These are phyloP conservation scores for Skeletonema grethae DNA, from an alignment of 108 stramenopile species.

Conservation along the genomic window DNA sequence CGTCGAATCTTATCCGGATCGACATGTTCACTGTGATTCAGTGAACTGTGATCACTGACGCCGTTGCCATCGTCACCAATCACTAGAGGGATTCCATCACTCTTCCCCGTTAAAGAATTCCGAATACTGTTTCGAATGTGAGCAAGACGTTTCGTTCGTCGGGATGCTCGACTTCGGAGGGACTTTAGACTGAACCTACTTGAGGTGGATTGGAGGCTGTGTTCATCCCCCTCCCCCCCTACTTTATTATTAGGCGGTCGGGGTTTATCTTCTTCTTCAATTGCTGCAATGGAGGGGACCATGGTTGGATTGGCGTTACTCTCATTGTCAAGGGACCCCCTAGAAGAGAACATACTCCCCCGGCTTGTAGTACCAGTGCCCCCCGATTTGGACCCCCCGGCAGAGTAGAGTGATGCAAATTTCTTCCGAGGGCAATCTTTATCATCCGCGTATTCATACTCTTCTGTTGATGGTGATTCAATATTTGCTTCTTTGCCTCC, in stretches of 20 bases:
- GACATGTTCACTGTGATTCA: not conserved
- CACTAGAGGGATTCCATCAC: not conserved
- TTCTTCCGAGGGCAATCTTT: not conserved
- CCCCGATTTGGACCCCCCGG: not conserved
- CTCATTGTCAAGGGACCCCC: not conserved
- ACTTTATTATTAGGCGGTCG: not conserved
- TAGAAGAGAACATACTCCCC: not conserved
- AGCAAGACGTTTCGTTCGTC: not conserved
- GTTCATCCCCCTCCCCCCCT: not conserved
- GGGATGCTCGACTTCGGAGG: not conserved
- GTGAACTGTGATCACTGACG: not conserved
- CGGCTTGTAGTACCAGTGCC: not conserved
- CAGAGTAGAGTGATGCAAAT: not conserved
- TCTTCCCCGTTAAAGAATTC: not conserved
- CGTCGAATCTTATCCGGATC: not conserved
- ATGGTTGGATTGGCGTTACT: not conserved
- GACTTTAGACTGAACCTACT: slow-evolving; percentile 1
- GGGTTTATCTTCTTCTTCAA: not conserved
- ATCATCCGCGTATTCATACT: not conserved
- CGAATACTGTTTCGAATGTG: not conserved
- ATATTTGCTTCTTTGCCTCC: not conserved
- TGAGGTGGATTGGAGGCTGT: not conserved
- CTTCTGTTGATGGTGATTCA: not conserved
- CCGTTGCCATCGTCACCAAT: not conserved
- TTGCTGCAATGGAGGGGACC: not conserved